Evolutionary conservation across 2,329 filamentous ascomycete species (phyloP), one percentile per base, ranked within the genome.

Genomic region (Ceratocystis lukuohia): DNA sequence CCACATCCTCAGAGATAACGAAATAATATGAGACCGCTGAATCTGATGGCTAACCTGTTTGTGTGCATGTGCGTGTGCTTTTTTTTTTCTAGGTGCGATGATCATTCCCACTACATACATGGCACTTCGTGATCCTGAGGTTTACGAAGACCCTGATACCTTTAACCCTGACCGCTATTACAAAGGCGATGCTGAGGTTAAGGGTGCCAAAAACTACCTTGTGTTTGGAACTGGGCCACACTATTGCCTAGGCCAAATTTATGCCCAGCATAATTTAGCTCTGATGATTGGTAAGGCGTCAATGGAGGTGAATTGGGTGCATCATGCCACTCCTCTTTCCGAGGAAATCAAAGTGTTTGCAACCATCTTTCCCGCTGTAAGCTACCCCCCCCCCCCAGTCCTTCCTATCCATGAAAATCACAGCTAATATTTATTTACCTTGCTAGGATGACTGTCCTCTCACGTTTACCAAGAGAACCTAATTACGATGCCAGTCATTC

Each of bases 311-410:
- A 86, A 97, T 76, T 97, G 93, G 93, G 83, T 86, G 75, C 94
- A 99, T 76, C 85, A 91, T 74, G 78, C 91, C 20, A 97, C 94
- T 10, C 85, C 88, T 0, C 73, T 80, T 68, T 96, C 90, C 0
- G 94, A 99, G 78, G 87, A 96, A 76, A 97, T 99, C 77, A 93
- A 96, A 80, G 93, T 97, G 71, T 99, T 97, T 78, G 94, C 94
- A 50, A 96, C 91, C 33, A 96, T 99, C 71, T 99, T 99, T 82
- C 94, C 94, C 66, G 88, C 88, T 88, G 92, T 95, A 78, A 76
- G 86, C 78, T 62, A 33, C 3, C 45, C 45, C 20, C 3, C 45
- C 45, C 20, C 20, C 22, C 28, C 64, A 8, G 12, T 65, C 61
- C 69, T 66, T 28, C 48, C 66, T 6, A 28, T 30, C 1, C 1